Base-by-base conservation (phyloP, 176 grass and related monocot species). In the Juncus effusus region DNA sequence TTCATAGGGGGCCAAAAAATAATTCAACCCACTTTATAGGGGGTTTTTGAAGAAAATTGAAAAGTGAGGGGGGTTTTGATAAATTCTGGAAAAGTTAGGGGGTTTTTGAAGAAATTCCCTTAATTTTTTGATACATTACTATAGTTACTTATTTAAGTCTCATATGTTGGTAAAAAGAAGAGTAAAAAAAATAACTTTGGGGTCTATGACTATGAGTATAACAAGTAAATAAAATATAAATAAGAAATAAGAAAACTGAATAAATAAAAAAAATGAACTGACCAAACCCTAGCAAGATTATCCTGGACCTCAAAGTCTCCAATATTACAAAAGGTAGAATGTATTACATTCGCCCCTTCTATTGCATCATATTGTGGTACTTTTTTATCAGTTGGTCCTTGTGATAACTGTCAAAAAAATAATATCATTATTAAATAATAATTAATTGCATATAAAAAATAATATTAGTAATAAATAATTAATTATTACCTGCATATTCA, bases 271-370 rank as follows among this genome's bases (percentile, higher is more conserved):
- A 42, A 65, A 51, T 69, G 10, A 64, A 58, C 80, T 78, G 67
- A 97, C 93, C 93, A 97, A 74, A 97, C 71, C 6, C 88, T 79
- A 74, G 88, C 88, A 76, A 97, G 36, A 75, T 97, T 97, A 68
- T 92, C 87, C 86, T 97, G 88, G 78, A 97, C 69, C 82, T 97
- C 93, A 74, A 97, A 76, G 80, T 97, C 85, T 35, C 88, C 85
- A 77, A 97, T 97, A 76, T 91, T 97, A 68, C 91, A 86, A 77
- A 97, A 97, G 10, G 93, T 86, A 61, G 82, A 81, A 13, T 82
- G 85, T 3, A 74, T 86, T 40, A 76, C 36, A 15, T 97, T 97
- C 77, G 93, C 85, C 44, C 88, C 88, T 84, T 89, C 70, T 75
- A 91, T 73, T 69, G 80, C 54, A 79, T 97, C 85, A 86, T 97